Evolutionary conservation across 805 yeast species (phyloP).

Genomic region (Spathaspora boniae): DNA sequence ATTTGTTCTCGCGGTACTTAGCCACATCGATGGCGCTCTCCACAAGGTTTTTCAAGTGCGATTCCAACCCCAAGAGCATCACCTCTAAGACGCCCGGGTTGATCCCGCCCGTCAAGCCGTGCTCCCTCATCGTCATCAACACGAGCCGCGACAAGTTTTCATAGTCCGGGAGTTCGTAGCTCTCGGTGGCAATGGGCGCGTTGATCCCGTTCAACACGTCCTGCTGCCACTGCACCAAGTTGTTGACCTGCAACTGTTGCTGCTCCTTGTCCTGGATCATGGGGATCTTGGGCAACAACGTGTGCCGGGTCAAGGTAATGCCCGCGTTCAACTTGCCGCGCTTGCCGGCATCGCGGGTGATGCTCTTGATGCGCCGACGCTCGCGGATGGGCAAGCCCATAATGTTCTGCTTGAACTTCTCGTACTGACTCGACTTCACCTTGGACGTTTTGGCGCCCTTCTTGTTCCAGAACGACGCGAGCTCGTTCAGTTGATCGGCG

Average conservation of each 20-base stretch:
- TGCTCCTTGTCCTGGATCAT: slow-evolving; percentile 52
- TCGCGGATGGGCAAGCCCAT: slow-evolving; percentile 84
- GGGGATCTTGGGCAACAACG: slow-evolving; percentile 82
- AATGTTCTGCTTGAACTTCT: slow-evolving; percentile 77
- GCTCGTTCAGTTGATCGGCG: slow-evolving; percentile 43
- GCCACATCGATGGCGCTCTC: slow-evolving; percentile 74
- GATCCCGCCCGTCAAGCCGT: slow-evolving; percentile 82
- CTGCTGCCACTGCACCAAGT: slow-evolving; percentile 82
- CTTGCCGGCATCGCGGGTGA: slow-evolving; percentile 80
- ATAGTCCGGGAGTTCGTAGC: slow-evolving; percentile 77
- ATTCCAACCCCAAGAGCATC: slow-evolving; percentile 74
- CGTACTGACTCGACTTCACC: slow-evolving; percentile 68
- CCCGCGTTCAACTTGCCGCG: slow-evolving; percentile 68
- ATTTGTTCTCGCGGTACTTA: slow-evolving; percentile 52
- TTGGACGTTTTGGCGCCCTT: slow-evolving; percentile 45
- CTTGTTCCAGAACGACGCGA: slow-evolving; percentile 46
- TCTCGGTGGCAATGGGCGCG: slow-evolving; percentile 74
- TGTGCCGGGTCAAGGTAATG: slow-evolving; percentile 66
- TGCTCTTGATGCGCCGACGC: slow-evolving; percentile 76
- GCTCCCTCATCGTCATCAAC: slow-evolving; percentile 81
- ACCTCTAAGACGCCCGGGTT: slow-evolving; percentile 76
- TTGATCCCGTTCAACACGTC: slow-evolving; percentile 85
- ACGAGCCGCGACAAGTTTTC: slow-evolving; percentile 65
- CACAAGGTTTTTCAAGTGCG: slow-evolving; percentile 68
- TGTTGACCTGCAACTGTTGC: slow-evolving; percentile 42